phyloP scores from a whole-genome alignment of 495 filamentous ascomycete genomes.

The Darksidea phi region DNA sequence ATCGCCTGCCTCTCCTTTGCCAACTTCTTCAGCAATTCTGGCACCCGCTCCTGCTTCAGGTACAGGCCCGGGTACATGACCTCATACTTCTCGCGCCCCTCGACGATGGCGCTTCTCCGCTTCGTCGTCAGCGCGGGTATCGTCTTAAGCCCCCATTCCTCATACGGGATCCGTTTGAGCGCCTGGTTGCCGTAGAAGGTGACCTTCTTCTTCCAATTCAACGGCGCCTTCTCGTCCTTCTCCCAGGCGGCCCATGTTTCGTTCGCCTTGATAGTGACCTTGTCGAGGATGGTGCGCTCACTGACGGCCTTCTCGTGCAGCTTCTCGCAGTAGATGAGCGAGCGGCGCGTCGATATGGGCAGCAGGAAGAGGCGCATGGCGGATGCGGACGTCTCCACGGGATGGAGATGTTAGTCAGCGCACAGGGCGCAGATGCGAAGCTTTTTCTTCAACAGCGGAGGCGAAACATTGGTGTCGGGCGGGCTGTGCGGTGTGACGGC shows the following conservation, averaged over 20 bases:
- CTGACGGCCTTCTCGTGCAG: slow-evolving; percentile 51
- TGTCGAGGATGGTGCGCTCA: slow-evolving; percentile 60
- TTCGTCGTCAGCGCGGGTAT: slow-evolving; percentile 78
- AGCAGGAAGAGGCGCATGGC: slow-evolving; percentile 93
- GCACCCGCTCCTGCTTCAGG: slow-evolving; percentile 61
- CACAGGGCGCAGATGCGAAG: too few species aligned
- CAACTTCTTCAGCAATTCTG: slow-evolving; percentile 60
- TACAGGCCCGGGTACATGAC: slow-evolving; percentile 74
- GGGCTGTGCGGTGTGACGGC: too few species aligned
- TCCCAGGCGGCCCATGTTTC: slow-evolving; percentile 85
- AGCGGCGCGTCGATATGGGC: slow-evolving; percentile 85
- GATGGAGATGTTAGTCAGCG: slow-evolving; percentile 15
- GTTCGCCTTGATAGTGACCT: slow-evolving; percentile 64
- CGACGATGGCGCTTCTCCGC: slow-evolving; percentile 58
- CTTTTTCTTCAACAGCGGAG: too few species aligned
- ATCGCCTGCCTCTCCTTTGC: slow-evolving; percentile 76
- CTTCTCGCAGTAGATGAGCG: slow-evolving; percentile 90
- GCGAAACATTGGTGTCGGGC: background rate
- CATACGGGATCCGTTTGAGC: slow-evolving; percentile 83
- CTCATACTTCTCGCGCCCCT: slow-evolving; percentile 66
- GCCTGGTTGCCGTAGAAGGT: slow-evolving; percentile 83
- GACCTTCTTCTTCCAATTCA: slow-evolving; percentile 82
- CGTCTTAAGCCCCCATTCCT: slow-evolving; percentile 97
- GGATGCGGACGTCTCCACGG: slow-evolving; percentile 3
- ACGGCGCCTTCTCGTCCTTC: slow-evolving; percentile 58